Evolutionary conservation across 257 asterid genomes (phyloP), one percentile per base, ranked within the genome.

Genomic region (Lavandula angustifolia): DNA sequence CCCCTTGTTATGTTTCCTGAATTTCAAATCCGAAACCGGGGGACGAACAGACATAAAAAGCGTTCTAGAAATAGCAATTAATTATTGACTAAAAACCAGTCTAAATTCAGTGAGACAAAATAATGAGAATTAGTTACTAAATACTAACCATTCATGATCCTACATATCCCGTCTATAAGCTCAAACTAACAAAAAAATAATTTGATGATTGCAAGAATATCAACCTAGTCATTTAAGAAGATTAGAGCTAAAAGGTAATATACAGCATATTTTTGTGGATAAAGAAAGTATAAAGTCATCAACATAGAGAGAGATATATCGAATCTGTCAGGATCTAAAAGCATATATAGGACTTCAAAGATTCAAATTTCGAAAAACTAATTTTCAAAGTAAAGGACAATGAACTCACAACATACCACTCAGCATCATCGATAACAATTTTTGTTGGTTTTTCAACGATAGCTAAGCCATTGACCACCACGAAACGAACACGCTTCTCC

Each of bases 401-500:
- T 59, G 31, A 69, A 57, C 69, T 60, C 66, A 10, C 59, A 64
- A 33, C 87, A 52, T 83, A 92, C 97, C 99, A 90, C 74, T 90
- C 96, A 62, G 87, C 85, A 75, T 90, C 96, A 72, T 87, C 92
- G 8, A 75, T 64, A 62, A 67, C 76, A 71, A 94, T 73, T 78
- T 80, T 84, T 63, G 87, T 59, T 67, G 99, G 99, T 66, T 86
- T 94, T 53, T 90, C 99, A 70, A 83, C 79, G 31, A 94, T 87
- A 55, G 87, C 65, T 69, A 94, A 80, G 68, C 99, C 99, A 79
- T 94, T 92, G 64, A 94, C 95, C 78, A 90, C 99, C 51, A 94
- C 99, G 54, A 94, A 94, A 38, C 97, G 97, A 69, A 94, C 95
- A 63, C 97, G 99, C 76, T 90, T 94, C 79, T 90, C 97, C 76